Evolutionary conservation across 176 grass and related monocot species (phyloP).

Genomic region (Aegilops tauschii): DNA sequence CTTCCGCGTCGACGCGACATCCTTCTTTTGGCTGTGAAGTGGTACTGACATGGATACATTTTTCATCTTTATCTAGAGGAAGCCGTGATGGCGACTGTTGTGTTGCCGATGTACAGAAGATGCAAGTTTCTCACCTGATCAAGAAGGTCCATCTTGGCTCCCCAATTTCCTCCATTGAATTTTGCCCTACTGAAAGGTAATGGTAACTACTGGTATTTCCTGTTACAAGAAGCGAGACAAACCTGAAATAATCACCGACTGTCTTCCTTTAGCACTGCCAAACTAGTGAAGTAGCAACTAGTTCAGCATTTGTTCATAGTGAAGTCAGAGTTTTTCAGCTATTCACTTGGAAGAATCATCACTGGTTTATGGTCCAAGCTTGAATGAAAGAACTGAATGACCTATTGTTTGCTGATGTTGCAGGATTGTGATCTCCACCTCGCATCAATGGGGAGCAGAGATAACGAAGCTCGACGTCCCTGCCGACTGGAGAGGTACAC

Average conservation of each 20-base stretch:
- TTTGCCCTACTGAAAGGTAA: conserved; percentile 94
- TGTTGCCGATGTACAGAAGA: conserved; percentile 60
- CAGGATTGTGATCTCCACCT: conserved; percentile 76
- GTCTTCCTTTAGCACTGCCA: background rate
- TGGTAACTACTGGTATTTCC: background rate
- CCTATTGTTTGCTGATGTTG: background rate
- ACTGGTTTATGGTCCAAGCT: background rate
- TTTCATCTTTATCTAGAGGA: conserved; percentile 51
- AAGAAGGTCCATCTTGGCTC: conserved; percentile 71
- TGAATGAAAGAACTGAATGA: background rate
- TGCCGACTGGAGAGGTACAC: conserved; percentile 77
- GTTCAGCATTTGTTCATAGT: background rate
- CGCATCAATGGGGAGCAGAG: conserved; percentile 62
- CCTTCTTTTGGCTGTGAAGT: background rate
- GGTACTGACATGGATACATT: conserved; percentile 7
- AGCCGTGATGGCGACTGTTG: conserved; percentile 73
- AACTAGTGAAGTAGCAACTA: background rate
- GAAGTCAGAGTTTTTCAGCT: background rate
- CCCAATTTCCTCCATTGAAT: conserved; percentile 62
- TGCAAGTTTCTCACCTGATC: conserved; percentile 72
- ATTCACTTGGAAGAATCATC: background rate
- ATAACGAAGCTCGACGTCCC: conserved; percentile 64
- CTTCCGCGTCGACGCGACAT: background rate
- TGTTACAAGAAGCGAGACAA: background rate
- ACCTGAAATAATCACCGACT: background rate